Evolutionary conservation across 2,329 filamentous ascomycete species (phyloP), one percentile per base, ranked within the genome.

Genomic region (Penicillium capsulatum): DNA sequence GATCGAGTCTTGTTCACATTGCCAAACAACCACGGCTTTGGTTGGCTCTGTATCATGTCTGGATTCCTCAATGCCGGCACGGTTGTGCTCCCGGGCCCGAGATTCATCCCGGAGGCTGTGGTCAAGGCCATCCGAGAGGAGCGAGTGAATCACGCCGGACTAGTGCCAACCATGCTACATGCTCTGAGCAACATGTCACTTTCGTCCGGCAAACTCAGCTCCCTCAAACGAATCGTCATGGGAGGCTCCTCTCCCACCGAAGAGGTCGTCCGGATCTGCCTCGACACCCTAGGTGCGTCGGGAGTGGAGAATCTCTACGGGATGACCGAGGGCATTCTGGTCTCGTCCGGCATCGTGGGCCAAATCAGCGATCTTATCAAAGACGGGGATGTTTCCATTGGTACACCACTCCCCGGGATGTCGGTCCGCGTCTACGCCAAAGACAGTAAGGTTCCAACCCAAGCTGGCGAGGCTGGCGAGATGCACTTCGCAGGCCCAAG

Each of bases 1-100:
- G 39, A 50, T 26, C 17, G 28, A 8, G 30, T 38, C 0, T 15
- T 34, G 19, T 30, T 50, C 16, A 36, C 36, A 9, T 24, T 48
- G 28, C 47, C 47, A 17, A 48, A 48, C 27, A 48, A 50, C 30
- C 47, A 50, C 15, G 47, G 32, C 2, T 48, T 50, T 31, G 42
- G 45, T 7, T 50, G n/a, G n/a, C n/a, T n/a, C n/a, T n/a, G n/a
- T n/a, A n/a, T n/a, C n/a, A n/a, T n/a, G n/a, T n/a, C n/a, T 10
- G 9, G 22, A 5, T 48, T 50, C 32, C 14, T 45, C 8, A 45
- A 43, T 24, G 47, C 33, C 28, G 34, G 33, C 14, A 45, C 47
- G 1, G 36, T 50, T 32, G 45, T 50, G 15, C 17, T 50, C n/a
- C 39, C 45, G 1, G 45, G 47, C 2, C 33, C 40, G 8, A 34